phyloP scores from a whole-genome alignment of 805 yeast genomes.

The Candida arabinofermentans region DNA sequence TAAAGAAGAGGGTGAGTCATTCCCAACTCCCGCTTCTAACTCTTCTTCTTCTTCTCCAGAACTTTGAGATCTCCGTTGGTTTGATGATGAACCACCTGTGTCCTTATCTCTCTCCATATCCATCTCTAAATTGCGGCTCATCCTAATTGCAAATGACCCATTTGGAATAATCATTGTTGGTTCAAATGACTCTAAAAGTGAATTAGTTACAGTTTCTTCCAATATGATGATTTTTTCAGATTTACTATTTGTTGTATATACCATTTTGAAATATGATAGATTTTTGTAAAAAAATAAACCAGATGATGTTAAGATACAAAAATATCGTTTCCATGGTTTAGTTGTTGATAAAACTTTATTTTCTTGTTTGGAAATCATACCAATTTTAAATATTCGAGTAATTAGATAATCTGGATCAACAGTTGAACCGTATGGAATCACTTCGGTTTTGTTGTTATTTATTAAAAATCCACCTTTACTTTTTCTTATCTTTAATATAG shows the following conservation, averaged over 20 bases:
- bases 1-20: too few relatives aligned
- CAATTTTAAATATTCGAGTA: constrained; percentile 37
- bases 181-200: constrained; percentile 21
- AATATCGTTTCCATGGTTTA: constrained; percentile 40
- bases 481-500: constrained; percentile 25
- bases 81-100: too few relatives aligned
- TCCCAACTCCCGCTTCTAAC: too few relatives aligned
- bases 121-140: constrained; percentile 20
- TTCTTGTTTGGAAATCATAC: constrained; percentile 39
- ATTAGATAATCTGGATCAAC: constrained; percentile 22
- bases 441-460: constrained; percentile 11
- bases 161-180: constrained; percentile 24
- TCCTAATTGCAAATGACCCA: constrained; percentile 28
- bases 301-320: constrained; percentile 45
- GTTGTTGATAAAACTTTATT: constrained; percentile 23
- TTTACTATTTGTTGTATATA: constrained; percentile 12
- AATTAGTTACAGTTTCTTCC: constrained; percentile 22
- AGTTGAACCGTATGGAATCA: constrained; percentile 5
- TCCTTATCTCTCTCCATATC: too few relatives aligned
- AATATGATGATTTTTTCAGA: constrained; percentile 22
- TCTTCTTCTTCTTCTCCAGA: too few relatives aligned
- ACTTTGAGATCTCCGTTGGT: too few relatives aligned
- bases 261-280: constrained; percentile 32
- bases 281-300: constrained; percentile 46
- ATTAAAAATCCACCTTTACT: constrained; percentile 24